Evolutionary conservation across 2,329 filamentous ascomycete species (phyloP), one percentile per base, ranked within the genome.

Genomic region (Chaetomium strumarium): DNA sequence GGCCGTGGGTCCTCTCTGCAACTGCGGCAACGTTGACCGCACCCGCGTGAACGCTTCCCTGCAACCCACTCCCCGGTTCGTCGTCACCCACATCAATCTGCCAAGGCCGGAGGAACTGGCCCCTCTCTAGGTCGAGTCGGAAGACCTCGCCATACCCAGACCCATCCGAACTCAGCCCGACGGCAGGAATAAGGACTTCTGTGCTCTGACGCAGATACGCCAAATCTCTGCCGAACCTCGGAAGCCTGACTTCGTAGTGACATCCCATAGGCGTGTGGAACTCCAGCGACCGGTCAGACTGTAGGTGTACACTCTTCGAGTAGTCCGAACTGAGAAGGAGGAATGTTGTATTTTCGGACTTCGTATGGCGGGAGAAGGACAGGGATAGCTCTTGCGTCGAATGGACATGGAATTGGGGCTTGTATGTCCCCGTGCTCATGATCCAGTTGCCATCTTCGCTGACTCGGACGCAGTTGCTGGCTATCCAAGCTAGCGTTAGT

Each of bases 401-500:
- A 71, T 99, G 95, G n/a, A 89, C 86, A 66, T 97, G 93, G 54
- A 97, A 95, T 68, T 95, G 60, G 33, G 67, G 75, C 69, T 77
- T 81, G 68, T 83, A 85, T 49, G 81, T 85, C 74, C 90, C 90
- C 48, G 91, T 95, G 64, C 88, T 95, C 88, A 96, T 93, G 38
- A 93, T 83, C 91, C 93, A 99, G 67, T 97, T 86, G 45, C 92
- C 92, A 80, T 99, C 93, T 53, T 96, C 91, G 63, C 89, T 96
- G 58, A 93, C 82, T 46, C 90, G 82, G 58, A 99, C 83, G 67
- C 92, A 96, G 61, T 85, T 83, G 66, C 90, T 96, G 38, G 95
- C 92, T 71, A 36, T 55, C 2, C 17, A 24, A 12, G 16, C 11
- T 16, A 12, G 20, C 6, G 53, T 58, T 30, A 57, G 55, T n/a